These are phyloP conservation scores for Cubamyces sp. DNA, from an alignment of 768 basidiomycete species.

Conservation along the genomic window DNA sequence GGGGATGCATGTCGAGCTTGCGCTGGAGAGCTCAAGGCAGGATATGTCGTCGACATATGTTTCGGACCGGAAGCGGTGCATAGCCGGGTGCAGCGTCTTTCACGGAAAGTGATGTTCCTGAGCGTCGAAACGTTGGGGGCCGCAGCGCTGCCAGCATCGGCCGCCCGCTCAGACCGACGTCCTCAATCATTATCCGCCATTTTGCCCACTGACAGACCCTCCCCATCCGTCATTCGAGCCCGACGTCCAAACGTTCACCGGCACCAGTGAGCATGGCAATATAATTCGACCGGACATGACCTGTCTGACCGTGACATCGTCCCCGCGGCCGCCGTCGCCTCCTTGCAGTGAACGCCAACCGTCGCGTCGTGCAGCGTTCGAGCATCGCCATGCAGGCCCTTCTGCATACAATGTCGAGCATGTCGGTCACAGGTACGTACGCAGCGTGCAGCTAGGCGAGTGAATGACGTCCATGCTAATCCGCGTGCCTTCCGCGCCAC, in stretches of 20 bases:
- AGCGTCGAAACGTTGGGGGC: not conserved
- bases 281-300: not conserved
- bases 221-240: too few relatives aligned
- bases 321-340: not conserved
- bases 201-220: too few relatives aligned
- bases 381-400: slow-evolving; percentile 6
- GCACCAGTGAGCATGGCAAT: slow-evolving; percentile 10
- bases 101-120: too few relatives aligned
- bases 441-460: not conserved
- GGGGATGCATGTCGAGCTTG: too few relatives aligned
- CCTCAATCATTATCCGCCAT: slow-evolving; percentile 1
- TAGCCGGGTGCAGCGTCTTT: too few relatives aligned
- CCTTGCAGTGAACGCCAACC: slow-evolving; percentile 5
- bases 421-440: slow-evolving; percentile 16
- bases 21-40: too few relatives aligned
- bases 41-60: too few relatives aligned
- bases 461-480: not conserved
- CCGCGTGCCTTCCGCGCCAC: not conserved
- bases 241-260: not conserved
- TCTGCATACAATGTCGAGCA: slow-evolving; percentile 8
- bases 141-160: not conserved
- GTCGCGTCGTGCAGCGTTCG: slow-evolving; percentile 1
- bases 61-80: too few relatives aligned
- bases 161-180: not conserved
- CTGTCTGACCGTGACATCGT: not conserved